phyloP scores from a whole-genome alignment of 2,329 filamentous ascomycete species.

The Epichloe glyceriae region DNA sequence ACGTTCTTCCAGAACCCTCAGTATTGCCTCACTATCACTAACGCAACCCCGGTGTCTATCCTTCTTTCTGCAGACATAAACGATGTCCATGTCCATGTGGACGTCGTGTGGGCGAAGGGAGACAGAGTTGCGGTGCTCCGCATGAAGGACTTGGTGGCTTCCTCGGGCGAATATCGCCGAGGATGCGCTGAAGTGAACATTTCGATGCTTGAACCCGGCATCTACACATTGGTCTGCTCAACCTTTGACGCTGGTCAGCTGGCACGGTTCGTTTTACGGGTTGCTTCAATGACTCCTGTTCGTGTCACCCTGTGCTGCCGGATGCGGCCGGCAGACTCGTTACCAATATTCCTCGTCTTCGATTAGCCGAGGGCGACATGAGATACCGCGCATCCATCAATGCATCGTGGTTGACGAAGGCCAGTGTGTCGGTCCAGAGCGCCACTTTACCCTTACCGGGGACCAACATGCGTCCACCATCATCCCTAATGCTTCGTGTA shows the following conservation, averaged over 20 bases:
- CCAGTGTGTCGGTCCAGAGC: conserved; percentile 25
- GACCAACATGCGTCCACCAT: conserved; percentile 20
- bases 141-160: conserved; percentile 63
- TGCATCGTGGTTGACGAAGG: conserved; percentile 41
- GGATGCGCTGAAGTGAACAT: conserved; percentile 61
- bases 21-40: conserved; percentile 51
- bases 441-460: conserved; percentile 14
- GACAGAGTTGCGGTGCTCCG: conserved; percentile 57
- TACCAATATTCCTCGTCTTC: conserved; percentile 43
- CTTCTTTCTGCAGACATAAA: conserved; percentile 55
- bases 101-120: conserved; percentile 66
- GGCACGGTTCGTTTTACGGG: conserved; percentile 59
- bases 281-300: conserved; percentile 51
- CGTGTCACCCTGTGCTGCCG: conserved; percentile 46
- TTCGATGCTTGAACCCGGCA: conserved; percentile 49
- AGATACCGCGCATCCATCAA: conserved; percentile 27
- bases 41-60: conserved; percentile 51
- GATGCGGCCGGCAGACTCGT: conserved; percentile 66
- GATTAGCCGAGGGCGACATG: conserved; percentile 30
- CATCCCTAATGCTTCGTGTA: conserved; percentile 48
- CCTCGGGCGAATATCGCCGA: conserved; percentile 80
- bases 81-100: conserved; percentile 69
- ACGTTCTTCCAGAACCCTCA: conserved; percentile 82
- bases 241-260: conserved; percentile 75
- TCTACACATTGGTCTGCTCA: conserved; percentile 80